Conservation (phyloP, 2,329 filamentous ascomycete genomes). For the Aspergillus spinulosporus region DNA sequence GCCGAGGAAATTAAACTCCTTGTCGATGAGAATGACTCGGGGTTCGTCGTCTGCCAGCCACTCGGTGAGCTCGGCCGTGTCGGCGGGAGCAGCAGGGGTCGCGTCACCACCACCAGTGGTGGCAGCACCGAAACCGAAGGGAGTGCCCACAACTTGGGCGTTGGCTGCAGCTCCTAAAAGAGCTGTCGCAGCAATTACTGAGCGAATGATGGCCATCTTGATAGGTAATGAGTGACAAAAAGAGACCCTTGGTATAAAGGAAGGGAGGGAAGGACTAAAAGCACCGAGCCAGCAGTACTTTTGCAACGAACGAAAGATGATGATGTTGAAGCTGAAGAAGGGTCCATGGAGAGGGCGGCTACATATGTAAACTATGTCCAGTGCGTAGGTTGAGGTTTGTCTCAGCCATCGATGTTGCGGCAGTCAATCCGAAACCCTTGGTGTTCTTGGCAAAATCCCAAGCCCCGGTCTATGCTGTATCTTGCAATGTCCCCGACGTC, state of each 20-base stretch:
- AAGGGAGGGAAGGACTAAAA: neutral
- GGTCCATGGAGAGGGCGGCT: neutral
- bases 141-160: constrained; percentile 30
- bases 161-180: constrained; percentile 23
- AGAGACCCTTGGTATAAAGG: neutral
- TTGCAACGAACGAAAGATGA: constrained; percentile 5
- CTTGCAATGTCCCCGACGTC: neutral
- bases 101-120: constrained; percentile 61
- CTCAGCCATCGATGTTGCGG: neutral
- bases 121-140: constrained; percentile 51
- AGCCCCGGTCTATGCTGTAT: neutral
- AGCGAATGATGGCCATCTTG: constrained; percentile 23
- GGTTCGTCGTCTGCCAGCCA: constrained; percentile 58
- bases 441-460: constrained; percentile 7
- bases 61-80: constrained; percentile 54
- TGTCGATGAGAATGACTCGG: constrained; percentile 60
- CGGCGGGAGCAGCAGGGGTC: constrained; percentile 53
- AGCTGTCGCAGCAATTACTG: constrained; percentile 22
- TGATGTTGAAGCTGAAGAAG: neutral
- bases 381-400: neutral
- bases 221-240: neutral
- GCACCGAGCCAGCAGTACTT: constrained; percentile 15
- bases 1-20: constrained; percentile 41
- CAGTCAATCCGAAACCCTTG: constrained; percentile 12
- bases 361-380: neutral